Base-by-base conservation (phyloP, 1,139 yeast species). In the Arxiozyma telluris region DNA sequence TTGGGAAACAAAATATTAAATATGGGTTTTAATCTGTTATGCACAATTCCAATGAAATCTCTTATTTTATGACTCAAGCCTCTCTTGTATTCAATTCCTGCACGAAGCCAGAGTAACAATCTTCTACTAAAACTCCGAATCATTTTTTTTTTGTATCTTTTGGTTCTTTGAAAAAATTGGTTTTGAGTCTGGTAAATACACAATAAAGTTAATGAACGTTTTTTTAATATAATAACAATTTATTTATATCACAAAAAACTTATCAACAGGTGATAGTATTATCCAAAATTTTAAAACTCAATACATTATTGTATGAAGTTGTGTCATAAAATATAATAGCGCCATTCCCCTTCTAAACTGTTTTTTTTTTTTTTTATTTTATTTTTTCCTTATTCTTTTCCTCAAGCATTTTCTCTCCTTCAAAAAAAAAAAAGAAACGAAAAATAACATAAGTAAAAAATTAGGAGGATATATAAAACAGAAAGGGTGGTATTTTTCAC, bases 1-100 rank as follows among this genome's bases (percentile, higher is more conserved):
- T 84, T 84, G n/a, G 93, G 91, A 44, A 84, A 71, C 7, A 85
- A 57, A 49, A 76, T 71, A 55, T 69, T 72, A 20, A 78, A 68
- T 52, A 77, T 68, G 0, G 89, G 88, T 23, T 74, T 73, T n/a
- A 73, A 47, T 5, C 50, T 52, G 3, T 57, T 56, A 25, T 64
- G 65, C 6, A 66, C 4, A 2, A 49, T 53, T 4, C 67, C 71
- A 8, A 71, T 57, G 15, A 55, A 57, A 59, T 71, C 74, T 50
- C 75, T 61, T 1, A 70, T 45, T 41, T 59, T 64, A 62, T 71
- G 71, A 6, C 74, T 73, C 20, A 68, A 47, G 5, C 73, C 61
- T 53, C 70, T 71, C 49, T 61, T 59, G 39, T 65, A 61, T 1
- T 55, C 54, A 23, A 57, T 47, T 41, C 60, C 58, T 38, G 62